Percentiles rank a stretch among this genome's conserved stretches.
phyloP scores from a whole-genome alignment of 352 stramenopile genomes.

The Globisporangium lucens region DNA sequence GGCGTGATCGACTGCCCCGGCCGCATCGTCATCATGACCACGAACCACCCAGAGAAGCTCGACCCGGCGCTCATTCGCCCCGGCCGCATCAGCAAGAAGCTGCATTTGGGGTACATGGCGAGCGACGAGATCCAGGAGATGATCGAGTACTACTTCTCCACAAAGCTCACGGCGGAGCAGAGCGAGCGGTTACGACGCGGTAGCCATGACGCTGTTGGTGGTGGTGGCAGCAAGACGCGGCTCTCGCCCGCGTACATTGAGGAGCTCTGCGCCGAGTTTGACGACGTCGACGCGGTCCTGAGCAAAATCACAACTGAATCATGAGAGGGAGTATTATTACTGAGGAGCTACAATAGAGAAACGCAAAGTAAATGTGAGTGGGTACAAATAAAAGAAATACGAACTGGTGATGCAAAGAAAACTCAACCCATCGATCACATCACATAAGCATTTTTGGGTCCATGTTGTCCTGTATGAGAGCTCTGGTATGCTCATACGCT shows the following conservation, averaged over 20 bases:
- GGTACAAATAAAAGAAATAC: not conserved
- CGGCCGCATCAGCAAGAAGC: conserved; percentile 82
- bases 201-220: not conserved
- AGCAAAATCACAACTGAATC: conserved; percentile 2
- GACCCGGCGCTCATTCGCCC: conserved; percentile 84
- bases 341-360: not conserved
- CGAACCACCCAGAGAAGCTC: conserved; percentile 88
- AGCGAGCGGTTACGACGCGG: not conserved
- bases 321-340: not conserved
- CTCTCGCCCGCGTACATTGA: conserved; percentile 12
- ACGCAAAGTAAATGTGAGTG: not conserved
- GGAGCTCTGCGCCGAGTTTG: conserved; percentile 15
- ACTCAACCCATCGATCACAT: not conserved
- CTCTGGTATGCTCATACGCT: too few relatives aligned
- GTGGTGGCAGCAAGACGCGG: not conserved
- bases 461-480: too few relatives aligned
- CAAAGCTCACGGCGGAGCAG: conserved; percentile 25
- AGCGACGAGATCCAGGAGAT: conserved; percentile 38
- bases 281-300: conserved; percentile 11
- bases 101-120: conserved; percentile 64
- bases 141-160: conserved; percentile 57
- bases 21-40: conserved; percentile 86
- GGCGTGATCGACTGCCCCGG: conserved; percentile 75
- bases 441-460: too few relatives aligned
- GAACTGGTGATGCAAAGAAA: not conserved